phyloP scores from a whole-genome alignment of 2,329 filamentous ascomycete genomes.

The Botryotinia convoluta region DNA sequence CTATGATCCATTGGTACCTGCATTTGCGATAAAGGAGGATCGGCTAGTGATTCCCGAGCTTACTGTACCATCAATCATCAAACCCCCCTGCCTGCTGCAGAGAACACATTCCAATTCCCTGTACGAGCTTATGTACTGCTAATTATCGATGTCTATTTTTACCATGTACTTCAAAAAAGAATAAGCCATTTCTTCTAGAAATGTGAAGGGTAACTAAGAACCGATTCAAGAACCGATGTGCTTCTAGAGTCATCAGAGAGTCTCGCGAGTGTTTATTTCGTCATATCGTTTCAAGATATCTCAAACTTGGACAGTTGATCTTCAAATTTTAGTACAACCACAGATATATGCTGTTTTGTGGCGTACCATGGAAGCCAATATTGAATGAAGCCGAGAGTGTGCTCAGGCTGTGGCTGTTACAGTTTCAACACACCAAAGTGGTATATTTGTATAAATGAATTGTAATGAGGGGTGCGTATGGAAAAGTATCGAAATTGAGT shows the following conservation, averaged over 20 bases:
- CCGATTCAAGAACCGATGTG: not conserved
- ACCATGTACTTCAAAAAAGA: not conserved
- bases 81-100: not conserved
- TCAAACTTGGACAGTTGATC: not conserved
- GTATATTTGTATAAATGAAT: not conserved
- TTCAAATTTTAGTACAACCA: not conserved
- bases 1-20: conserved; percentile 4
- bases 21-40: conserved; percentile 18
- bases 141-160: conserved; percentile 5
- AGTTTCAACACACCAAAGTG: not conserved
- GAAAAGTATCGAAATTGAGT: not conserved
- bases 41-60: conserved; percentile 10
- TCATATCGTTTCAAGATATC: not conserved
- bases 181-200: not conserved
- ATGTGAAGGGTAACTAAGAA: not conserved
- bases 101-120: not conserved
- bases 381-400: not conserved
- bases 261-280: not conserved
- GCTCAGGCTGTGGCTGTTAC: not conserved
- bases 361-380: not conserved
- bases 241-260: not conserved
- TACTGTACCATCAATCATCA: conserved; percentile 4
- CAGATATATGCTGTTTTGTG: not conserved
- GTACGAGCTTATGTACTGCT: conserved; percentile 7
- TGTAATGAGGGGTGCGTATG: not conserved